Evolutionary conservation across 345 rosid genomes (phyloP).

Genomic region (Diplotaxis tenuifolia): DNA sequence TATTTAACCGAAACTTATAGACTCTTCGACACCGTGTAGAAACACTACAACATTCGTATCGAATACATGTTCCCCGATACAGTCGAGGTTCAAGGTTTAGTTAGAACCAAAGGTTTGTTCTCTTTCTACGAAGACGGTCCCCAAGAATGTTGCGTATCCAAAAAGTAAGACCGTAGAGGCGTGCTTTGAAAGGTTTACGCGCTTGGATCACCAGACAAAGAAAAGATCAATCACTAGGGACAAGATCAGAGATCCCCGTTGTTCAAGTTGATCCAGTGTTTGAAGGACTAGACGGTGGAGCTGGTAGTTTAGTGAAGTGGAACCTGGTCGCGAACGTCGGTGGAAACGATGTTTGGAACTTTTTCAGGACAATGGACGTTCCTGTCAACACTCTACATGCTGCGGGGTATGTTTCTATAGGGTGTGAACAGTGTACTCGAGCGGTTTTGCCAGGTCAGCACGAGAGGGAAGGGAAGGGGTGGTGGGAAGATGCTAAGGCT

Average conservation of each 20-base stretch:
- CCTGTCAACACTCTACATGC: slow-evolving; percentile 77
- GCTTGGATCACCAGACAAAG: slow-evolving; percentile 98
- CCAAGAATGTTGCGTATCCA: slow-evolving; percentile 43
- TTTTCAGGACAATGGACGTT: slow-evolving; percentile 78
- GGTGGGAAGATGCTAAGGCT: slow-evolving; percentile 99
- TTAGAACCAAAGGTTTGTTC: slow-evolving; percentile 41
- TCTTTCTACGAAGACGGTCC: background rate
- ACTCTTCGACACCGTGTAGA: slow-evolving; percentile 74
- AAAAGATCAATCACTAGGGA: slow-evolving; percentile 86
- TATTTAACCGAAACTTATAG: slow-evolving; percentile 78
- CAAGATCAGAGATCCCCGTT: slow-evolving; percentile 78
- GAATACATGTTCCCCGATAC: background rate
- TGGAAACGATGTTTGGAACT: slow-evolving; percentile 73
- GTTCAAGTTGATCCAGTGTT: slow-evolving; percentile 93
- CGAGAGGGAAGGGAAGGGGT: slow-evolving; percentile 98
- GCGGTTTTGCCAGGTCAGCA: slow-evolving; percentile 94
- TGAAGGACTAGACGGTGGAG: slow-evolving; percentile 85
- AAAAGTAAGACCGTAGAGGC: slow-evolving; percentile 90
- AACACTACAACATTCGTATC: slow-evolving; percentile 58
- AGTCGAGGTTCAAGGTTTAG: background rate
- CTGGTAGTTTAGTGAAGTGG: slow-evolving; percentile 94
- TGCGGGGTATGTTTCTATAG: slow-evolving; percentile 79
- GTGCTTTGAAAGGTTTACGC: slow-evolving; percentile 85
- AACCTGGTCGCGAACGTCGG: slow-evolving; percentile 77
- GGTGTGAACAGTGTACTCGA: slow-evolving; percentile 98